Conservation (phyloP, 306 rosid genomes). For the Trichosanthes cucumerina region DNA sequence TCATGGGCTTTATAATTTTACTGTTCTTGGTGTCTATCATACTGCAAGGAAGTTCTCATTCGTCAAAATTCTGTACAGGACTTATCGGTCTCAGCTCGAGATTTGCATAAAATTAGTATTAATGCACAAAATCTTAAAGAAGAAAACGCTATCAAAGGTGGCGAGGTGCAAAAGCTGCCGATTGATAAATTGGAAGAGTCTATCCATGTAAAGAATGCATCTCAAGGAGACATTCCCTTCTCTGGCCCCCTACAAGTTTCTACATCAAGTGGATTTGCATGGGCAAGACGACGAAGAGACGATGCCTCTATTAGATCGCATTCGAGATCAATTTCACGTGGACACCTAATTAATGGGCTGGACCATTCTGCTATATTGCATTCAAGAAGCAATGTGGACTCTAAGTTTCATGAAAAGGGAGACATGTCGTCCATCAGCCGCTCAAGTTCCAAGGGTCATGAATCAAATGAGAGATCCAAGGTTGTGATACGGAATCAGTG, state of each 20-base stretch:
- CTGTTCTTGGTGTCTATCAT: not conserved
- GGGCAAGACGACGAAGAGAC: constrained; percentile 90
- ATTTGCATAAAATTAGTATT: constrained; percentile 26
- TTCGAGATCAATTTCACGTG: constrained; percentile 69
- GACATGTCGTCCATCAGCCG: constrained; percentile 23
- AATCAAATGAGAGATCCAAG: constrained; percentile 54
- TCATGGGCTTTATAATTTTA: not conserved
- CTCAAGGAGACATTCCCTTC: constrained; percentile 81
- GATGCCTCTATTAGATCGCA: constrained; percentile 52
- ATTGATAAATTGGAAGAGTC: constrained; percentile 50
- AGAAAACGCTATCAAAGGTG: constrained; percentile 21
- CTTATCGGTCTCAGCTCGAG: constrained; percentile 31
- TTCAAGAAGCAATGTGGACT: constrained; percentile 40
- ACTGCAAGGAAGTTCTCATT: constrained; percentile 6
- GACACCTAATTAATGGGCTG: constrained; percentile 44
- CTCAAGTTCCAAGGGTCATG: constrained; percentile 46
- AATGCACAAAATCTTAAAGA: constrained; percentile 33
- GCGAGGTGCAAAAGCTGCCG: constrained; percentile 39
- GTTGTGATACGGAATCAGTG: constrained; percentile 65
- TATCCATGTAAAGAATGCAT: constrained; percentile 56
- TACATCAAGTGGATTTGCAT: constrained; percentile 91
- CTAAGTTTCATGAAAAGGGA: constrained; percentile 37
- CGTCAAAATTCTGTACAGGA: constrained; percentile 38
- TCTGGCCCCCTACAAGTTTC: constrained; percentile 89
- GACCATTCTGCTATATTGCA: constrained; percentile 37